These are phyloP conservation scores for Lactuca saligna DNA, from an alignment of 129 eudicot genomes.

Conservation along the genomic window DNA sequence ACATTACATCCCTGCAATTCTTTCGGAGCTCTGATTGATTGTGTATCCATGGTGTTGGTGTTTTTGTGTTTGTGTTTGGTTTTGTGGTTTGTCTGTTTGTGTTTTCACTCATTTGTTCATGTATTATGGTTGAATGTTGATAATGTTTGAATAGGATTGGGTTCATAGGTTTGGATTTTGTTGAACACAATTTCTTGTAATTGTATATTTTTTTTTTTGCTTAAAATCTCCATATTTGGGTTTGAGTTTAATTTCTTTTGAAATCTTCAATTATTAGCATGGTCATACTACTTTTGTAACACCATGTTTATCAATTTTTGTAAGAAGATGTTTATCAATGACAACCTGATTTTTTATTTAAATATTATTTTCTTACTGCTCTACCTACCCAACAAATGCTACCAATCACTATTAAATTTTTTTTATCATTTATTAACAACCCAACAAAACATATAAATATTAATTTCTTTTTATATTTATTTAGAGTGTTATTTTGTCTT, in stretches of 20 bases:
- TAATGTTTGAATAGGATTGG: slow-evolving; percentile 32
- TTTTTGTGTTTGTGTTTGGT: slow-evolving; percentile 19
- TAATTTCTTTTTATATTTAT: no score
- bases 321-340: no score
- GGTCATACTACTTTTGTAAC: no score
- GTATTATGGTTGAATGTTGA: slow-evolving; percentile 29
- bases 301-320: no score
- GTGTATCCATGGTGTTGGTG: slow-evolving; percentile 8
- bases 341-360: no score
- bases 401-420: no score
- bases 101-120: slow-evolving; percentile 18
- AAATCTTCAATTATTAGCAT: not conserved
- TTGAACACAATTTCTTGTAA: slow-evolving; percentile 27
- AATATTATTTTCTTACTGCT: no score
- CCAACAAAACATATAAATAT: no score
- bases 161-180: slow-evolving; percentile 21
- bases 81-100: slow-evolving; percentile 27
- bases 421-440: no score
- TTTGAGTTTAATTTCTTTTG: slow-evolving; percentile 11
- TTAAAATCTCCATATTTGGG: not conserved
- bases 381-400: no score
- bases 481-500: no score
- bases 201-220: slow-evolving; percentile 26
- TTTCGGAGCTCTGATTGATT: slow-evolving; percentile 76
- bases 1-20: slow-evolving; percentile 98